Evolutionary conservation across 768 basidiomycete species (phyloP), one percentile per base, ranked within the genome.

Genomic region (Macrolepiota fuliginosa): DNA sequence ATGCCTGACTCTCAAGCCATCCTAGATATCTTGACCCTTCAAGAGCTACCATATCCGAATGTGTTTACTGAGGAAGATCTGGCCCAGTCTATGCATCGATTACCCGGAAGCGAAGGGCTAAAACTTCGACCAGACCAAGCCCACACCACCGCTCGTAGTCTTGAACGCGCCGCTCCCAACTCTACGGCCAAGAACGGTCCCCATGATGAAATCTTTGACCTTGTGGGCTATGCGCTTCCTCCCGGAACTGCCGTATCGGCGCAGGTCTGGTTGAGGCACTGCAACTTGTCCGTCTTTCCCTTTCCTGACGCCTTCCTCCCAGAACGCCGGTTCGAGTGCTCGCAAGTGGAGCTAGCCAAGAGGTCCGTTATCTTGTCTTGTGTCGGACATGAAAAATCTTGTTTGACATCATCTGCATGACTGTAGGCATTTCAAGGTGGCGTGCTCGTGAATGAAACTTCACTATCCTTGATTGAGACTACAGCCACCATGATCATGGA

Each of bases 201-300:
- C 24, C 73, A 76, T 17, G 78, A 86, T 61, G 89, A 89, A 63
- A 75, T 81, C 24, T 92, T 90, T 70, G 89, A 90, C 71, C 77
- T 92, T 58, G 83, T 92, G 86, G 91, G 91, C 15, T 90, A 88
- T 65, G 87, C 82, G n/a, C n/a, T n/a, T n/a, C n/a, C n/a, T n/a
- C n/a, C n/a, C n/a, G n/a, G n/a, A n/a, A n/a, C n/a, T n/a, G 22
- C 76, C 64, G 82, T 92, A 46, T 84, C 83, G 1, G 90, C 91
- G 2, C 90, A 92, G 68, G 83, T 87, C 19, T 94, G 92, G 91
- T 90, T 90, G 35, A 85, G 90, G 82, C 92, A 94, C 69, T 86
- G 90, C 53, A 85, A 90, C 68, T 70, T 86, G 4, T 71, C 77
- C 24, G 75, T 91, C 39, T 94, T 92, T 74, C 82, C 87, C 25